Base-by-base conservation (phyloP, 352 stramenopile species). In the Pythium aristosporum region DNA sequence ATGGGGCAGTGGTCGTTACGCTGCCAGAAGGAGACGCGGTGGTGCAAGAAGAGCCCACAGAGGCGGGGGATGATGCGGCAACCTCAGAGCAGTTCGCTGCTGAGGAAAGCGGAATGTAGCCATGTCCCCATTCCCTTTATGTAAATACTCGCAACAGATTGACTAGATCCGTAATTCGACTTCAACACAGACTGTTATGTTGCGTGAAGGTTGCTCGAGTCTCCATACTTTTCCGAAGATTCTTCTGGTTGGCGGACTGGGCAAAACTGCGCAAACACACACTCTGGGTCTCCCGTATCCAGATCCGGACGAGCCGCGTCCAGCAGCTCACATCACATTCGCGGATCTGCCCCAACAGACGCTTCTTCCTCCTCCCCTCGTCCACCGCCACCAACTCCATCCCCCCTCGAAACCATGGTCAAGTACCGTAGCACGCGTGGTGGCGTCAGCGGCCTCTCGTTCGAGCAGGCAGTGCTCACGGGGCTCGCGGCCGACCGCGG, bases 401-500 rank as follows among this genome's bases (percentile, higher is more conserved):
- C 3, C 34, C 11, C 12, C 37, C 18, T 28, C 47, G 25, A 30
- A 30, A 69, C n/a, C 36, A 96, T 96, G 87, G 85, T 93, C 49
- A 77, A 89, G 62, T 96, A 92, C 63, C 80, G 84, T 32, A 96
- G 87, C 64, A 96, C 87, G 34, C 83, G 87, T 57, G 87, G 87
- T 60, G 87, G 81, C 65, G 81, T 91, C 62, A 79, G 82, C 57
- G 79, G 79, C 61, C 76, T 96, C 55, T 86, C 84, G 52, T 96
- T 96, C 69, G 87, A 96, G 67, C 72, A 92, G 57, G 84, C 87
- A 2, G 89, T 96, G 64, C 82, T 96, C 61, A 94, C 83, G 46
- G 89, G 89, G 9, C 77, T 96, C 32, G 87, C 77, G n/a, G 57
- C 82, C 15, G 89, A 96, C 71, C 81, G 89, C 50, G 89, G 89